Evolutionary conservation across 805 yeast genomes (phyloP).

Genomic region (Brettanomyces sp.): DNA sequence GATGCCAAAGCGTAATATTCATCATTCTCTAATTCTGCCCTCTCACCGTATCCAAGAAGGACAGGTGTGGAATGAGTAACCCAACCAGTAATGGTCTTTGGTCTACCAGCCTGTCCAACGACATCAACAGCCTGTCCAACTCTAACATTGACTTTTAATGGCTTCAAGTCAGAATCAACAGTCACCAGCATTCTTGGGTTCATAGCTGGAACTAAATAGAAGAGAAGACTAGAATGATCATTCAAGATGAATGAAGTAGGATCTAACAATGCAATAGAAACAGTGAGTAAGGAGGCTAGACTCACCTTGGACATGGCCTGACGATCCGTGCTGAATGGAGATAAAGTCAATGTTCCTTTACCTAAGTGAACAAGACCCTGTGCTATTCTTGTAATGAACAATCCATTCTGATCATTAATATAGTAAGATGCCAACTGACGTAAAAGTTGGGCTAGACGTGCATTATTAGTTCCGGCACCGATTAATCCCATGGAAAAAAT

Average conservation of each 20-base stretch:
- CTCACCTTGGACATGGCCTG: slow-evolving; percentile 81
- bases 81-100: slow-evolving; percentile 99
- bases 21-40: slow-evolving; percentile 94
- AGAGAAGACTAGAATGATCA: slow-evolving; percentile 70
- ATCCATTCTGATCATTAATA: slow-evolving; percentile 78
- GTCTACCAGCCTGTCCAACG: slow-evolving; percentile 98
- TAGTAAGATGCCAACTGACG: slow-evolving; percentile 94
- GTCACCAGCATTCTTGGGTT: slow-evolving; percentile 92
- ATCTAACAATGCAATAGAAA: slow-evolving; percentile 73
- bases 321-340: slow-evolving; percentile 85
- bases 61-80: slow-evolving; percentile 98
- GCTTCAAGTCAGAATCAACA: slow-evolving; percentile 83
- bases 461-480: slow-evolving; percentile 98
- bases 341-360: slow-evolving; percentile 86
- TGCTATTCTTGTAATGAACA: slow-evolving; percentile 88
- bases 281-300: slow-evolving; percentile 80
- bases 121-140: slow-evolving; percentile 99
- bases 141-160: slow-evolving; percentile 90
- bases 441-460: slow-evolving; percentile 90
- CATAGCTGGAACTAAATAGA: slow-evolving; percentile 77
- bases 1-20: slow-evolving; percentile 79
- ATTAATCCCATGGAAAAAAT: slow-evolving; percentile 96
- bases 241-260: slow-evolving; percentile 76
- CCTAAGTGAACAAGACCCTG: slow-evolving; percentile 94
- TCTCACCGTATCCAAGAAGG: slow-evolving; percentile 82